Evolutionary conservation across 2,329 filamentous ascomycete genomes (phyloP).

Genomic region (Trichoderma aggressivum): DNA sequence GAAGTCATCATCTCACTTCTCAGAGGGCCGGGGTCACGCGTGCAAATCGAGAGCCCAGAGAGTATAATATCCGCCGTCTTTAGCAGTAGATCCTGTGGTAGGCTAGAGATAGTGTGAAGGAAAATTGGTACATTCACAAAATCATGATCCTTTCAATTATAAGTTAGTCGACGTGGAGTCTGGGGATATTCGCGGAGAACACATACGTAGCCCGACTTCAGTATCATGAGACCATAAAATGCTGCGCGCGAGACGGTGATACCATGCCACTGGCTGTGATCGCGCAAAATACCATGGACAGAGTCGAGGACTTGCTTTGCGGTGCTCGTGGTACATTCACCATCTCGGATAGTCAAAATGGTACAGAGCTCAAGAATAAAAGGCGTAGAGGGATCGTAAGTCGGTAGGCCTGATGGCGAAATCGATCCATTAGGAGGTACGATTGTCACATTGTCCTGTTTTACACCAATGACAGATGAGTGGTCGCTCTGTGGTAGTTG

Average conservation of each 20-base stretch:
- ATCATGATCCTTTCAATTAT: constrained; percentile 65
- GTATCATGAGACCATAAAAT: constrained; percentile 79
- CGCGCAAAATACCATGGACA: constrained; percentile 76
- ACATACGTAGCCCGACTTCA: constrained; percentile 81
- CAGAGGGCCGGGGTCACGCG: constrained; percentile 71
- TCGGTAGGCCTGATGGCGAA: constrained; percentile 41
- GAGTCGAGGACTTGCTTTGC: constrained; percentile 78
- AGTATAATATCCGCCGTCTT: constrained; percentile 74
- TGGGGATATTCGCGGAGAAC: neutral
- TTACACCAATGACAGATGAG: constrained; percentile 80
- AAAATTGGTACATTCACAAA: constrained; percentile 90
- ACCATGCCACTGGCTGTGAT: constrained; percentile 73
- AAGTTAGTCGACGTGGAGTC: constrained; percentile 22
- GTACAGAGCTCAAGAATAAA: constrained; percentile 93
- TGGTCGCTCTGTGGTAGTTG: constrained; percentile 81
- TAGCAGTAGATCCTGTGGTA: constrained; percentile 72
- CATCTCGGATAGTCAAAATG: constrained; percentile 71
- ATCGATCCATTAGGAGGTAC: constrained; percentile 54
- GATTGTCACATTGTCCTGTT: constrained; percentile 71
- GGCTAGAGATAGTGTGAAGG: constrained; percentile 84
- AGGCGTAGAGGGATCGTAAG: constrained; percentile 81
- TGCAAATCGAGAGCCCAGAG: constrained; percentile 75
- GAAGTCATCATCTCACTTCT: constrained; percentile 93
- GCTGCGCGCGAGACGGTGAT: constrained; percentile 80
- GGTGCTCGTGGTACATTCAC: constrained; percentile 66